Percentiles rank a stretch among this genome's conserved stretches.
These are phyloP conservation scores for Talaromyces sp. DNA, from an alignment of 2,329 filamentous ascomycete species.

Conservation along the genomic window DNA sequence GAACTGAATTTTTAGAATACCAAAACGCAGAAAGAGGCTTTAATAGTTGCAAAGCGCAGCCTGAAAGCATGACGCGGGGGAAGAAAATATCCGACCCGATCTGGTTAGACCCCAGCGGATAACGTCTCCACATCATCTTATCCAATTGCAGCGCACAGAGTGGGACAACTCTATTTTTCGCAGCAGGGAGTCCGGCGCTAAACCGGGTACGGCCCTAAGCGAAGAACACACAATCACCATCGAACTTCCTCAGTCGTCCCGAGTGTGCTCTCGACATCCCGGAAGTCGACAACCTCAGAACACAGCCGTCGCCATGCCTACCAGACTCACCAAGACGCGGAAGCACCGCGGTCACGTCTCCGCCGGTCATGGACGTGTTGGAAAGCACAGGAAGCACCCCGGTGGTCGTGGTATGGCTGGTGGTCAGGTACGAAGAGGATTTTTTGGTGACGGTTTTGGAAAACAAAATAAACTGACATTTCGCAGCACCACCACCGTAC, in stretches of 20 bases:
- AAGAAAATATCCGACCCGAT: constrained; percentile 6
- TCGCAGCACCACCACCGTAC: constrained; percentile 87
- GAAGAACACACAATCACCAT: constrained; percentile 9
- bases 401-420: constrained; percentile 82
- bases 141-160: not conserved
- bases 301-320: constrained; percentile 40
- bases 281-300: constrained; percentile 12
- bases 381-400: constrained; percentile 94
- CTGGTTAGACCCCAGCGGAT: constrained; percentile 1
- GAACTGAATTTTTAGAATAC: not conserved
- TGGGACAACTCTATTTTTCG: constrained; percentile 8
- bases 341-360: constrained; percentile 87
- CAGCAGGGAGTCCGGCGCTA: not conserved
- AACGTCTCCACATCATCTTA: not conserved
- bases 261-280: constrained; percentile 5
- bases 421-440: constrained; percentile 52
- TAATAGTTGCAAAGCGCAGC: not conserved
- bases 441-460: not conserved
- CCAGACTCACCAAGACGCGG: constrained; percentile 46
- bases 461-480: not conserved
- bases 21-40: not conserved
- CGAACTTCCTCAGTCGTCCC: not conserved
- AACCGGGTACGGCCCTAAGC: constrained; percentile 6
- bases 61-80: constrained; percentile 7
- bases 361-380: constrained; percentile 95